Evolutionary conservation across 106 monocot genomes (phyloP).

Genomic region (Dendrobium huoshanense): DNA sequence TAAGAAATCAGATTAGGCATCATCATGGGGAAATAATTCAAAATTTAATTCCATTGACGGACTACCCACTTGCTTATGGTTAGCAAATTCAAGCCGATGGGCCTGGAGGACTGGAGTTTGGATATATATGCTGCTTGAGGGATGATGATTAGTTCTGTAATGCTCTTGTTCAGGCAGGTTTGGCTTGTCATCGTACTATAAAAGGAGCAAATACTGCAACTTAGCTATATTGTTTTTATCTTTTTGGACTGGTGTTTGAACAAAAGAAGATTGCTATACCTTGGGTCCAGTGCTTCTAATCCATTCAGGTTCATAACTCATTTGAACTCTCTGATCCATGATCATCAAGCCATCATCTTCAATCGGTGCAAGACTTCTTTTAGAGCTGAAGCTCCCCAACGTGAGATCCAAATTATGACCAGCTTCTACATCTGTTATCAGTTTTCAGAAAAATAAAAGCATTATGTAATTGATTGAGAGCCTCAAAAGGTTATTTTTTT

Average conservation of each 20-base stretch:
- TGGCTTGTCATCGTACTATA: neutral
- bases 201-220: neutral
- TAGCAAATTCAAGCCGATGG: neutral
- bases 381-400: slow-evolving; percentile 53
- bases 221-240: neutral
- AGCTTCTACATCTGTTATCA: slow-evolving; percentile 4
- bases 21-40: too few relatives aligned
- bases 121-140: neutral
- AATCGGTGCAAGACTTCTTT: slow-evolving; percentile 15
- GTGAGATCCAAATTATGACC: slow-evolving; percentile 66
- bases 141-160: neutral
- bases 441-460: neutral
- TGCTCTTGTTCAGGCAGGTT: neutral
- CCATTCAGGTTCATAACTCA: neutral
- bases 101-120: neutral
- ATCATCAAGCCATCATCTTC: neutral
- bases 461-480: neutral
- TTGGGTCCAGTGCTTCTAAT: neutral
- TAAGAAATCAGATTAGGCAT: neutral
- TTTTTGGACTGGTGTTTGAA: neutral
- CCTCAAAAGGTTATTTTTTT: too few relatives aligned
- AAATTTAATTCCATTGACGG: too few relatives aligned
- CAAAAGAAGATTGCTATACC: neutral
- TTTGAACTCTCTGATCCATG: neutral
- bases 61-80: neutral